Percentiles rank a stretch among this genome's conserved stretches.
These are phyloP conservation scores for Geotrichum fermentans DNA, from an alignment of 1,139 yeast genomes.

Conservation along the genomic window DNA sequence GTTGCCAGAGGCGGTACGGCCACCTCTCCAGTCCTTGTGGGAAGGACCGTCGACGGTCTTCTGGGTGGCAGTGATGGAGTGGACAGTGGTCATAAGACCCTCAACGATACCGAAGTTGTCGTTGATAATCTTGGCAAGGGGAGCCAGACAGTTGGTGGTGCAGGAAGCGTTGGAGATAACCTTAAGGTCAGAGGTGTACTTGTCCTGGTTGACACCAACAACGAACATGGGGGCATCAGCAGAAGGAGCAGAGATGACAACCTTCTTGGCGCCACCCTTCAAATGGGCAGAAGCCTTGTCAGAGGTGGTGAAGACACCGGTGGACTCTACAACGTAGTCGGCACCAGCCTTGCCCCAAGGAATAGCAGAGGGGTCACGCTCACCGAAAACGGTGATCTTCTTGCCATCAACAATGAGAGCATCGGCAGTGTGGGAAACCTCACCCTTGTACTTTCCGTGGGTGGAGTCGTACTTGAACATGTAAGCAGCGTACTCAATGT, in stretches of 20 bases:
- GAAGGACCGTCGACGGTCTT: conserved; percentile 91
- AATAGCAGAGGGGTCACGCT: conserved; percentile 70
- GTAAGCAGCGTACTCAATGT: conserved; percentile 78
- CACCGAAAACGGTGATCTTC: conserved; percentile 64
- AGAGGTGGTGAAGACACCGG: conserved; percentile 78
- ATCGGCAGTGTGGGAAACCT: conserved; percentile 55
- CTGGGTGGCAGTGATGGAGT: conserved; percentile 87
- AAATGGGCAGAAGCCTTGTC: conserved; percentile 79
- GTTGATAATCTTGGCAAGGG: conserved; percentile 77
- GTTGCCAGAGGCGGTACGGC: conserved; percentile 88
- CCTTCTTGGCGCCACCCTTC: conserved; percentile 87
- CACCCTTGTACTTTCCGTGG: conserved; percentile 73
- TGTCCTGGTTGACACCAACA: conserved; percentile 72
- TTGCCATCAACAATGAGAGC: conserved; percentile 63
- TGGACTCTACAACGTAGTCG: conserved; percentile 78
- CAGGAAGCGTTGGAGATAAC: conserved; percentile 84
- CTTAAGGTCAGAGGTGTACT: conserved; percentile 64
- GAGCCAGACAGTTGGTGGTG: conserved; percentile 89
- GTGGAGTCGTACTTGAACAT: conserved; percentile 88
- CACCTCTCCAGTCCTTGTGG: conserved; percentile 94
- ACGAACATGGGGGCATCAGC: conserved; percentile 88
- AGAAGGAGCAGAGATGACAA: conserved; percentile 83
- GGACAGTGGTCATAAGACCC: conserved; percentile 89
- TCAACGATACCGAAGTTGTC: conserved; percentile 77
- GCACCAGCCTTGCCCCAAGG: conserved; percentile 81